Evolutionary conservation across 768 basidiomycete species (phyloP).

Genomic region (Leccinum pellstonianum): DNA sequence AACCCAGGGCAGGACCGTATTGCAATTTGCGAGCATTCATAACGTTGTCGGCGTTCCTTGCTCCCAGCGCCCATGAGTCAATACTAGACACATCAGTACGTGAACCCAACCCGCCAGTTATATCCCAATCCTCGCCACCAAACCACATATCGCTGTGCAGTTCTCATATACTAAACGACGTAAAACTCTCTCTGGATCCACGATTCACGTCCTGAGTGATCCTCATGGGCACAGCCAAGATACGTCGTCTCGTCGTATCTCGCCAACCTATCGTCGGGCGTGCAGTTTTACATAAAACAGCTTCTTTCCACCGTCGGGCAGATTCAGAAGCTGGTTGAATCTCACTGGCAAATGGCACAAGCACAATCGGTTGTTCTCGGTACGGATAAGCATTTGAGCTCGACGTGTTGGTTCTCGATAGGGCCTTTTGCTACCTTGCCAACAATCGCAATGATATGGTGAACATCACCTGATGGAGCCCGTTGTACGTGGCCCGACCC

Average conservation of each 20-base stretch:
- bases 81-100: neutral
- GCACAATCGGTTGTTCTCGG: neutral
- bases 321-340: neutral
- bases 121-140: neutral
- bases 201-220: neutral
- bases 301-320: neutral
- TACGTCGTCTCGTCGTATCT: neutral
- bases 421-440: neutral
- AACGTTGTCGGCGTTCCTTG: neutral
- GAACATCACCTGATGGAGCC: neutral
- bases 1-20: neutral
- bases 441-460: neutral
- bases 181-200: constrained; percentile 2
- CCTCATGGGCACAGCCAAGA: neutral
- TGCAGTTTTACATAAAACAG: neutral
- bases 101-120: neutral
- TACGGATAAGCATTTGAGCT: neutral
- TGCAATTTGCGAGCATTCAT: neutral
- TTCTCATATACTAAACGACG: neutral
- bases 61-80: neutral
- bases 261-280: neutral
- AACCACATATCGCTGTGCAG: neutral
- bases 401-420: constrained; percentile 3
- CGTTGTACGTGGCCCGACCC: neutral
- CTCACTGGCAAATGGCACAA: neutral